A percentile compares a stretch with the other conserved stretches of the same genome.
Conservation (phyloP, 805 yeast genomes). For the Saturnispora gosingensis region DNA sequence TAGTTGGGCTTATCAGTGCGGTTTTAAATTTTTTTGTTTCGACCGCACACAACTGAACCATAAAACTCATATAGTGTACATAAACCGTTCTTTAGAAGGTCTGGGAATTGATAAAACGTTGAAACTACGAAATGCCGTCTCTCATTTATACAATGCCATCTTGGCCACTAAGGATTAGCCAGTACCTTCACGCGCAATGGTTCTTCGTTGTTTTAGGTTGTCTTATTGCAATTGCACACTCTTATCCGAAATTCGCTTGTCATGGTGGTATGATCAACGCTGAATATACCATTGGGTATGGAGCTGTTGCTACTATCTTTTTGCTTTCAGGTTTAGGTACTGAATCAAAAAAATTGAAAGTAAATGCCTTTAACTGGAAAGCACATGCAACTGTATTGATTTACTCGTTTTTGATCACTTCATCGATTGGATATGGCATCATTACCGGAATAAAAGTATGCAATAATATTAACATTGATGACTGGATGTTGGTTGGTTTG, state of each 20-base stretch:
- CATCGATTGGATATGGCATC: slow-evolving; percentile 52
- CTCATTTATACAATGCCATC: neutral
- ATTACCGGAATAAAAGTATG: slow-evolving; percentile 56
- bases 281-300: slow-evolving; percentile 70
- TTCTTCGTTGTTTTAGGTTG: slow-evolving; percentile 64
- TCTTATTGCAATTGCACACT: slow-evolving; percentile 63
- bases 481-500: slow-evolving; percentile 72
- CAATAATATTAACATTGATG: slow-evolving; percentile 46
- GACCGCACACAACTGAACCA: neutral
- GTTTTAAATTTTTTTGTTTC: neutral
- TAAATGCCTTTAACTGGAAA: slow-evolving; percentile 66
- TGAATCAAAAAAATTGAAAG: slow-evolving; percentile 49
- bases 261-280: slow-evolving; percentile 70
- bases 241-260: slow-evolving; percentile 74
- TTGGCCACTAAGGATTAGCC: neutral
- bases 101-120: no score
- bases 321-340: slow-evolving; percentile 72
- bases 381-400: slow-evolving; percentile 64
- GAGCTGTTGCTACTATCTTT: slow-evolving; percentile 83
- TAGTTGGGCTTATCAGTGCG: neutral
- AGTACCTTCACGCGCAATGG: slow-evolving; percentile 37
- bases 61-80: neutral
- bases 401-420: slow-evolving; percentile 52
- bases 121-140: neutral
- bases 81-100: neutral